Percentiles rank a stretch among this genome's conserved stretches.
Conservation (phyloP, 192 early-diverging fungal genomes). For the Rhizoclosmatium sp. region DNA sequence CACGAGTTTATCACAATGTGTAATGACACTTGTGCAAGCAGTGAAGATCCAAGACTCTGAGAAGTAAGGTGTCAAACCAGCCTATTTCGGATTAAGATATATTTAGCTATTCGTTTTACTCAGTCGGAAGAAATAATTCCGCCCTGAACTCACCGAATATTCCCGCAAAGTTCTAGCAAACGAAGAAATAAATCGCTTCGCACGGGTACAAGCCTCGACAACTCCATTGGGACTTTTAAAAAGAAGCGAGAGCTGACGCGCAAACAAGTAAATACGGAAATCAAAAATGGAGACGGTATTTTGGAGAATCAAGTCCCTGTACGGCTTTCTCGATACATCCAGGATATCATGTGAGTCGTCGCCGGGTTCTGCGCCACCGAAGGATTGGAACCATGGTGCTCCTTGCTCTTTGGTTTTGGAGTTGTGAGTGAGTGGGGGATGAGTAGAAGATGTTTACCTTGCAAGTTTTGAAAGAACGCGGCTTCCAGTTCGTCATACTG, state of each 20-base stretch:
- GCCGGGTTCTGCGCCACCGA: conserved; percentile 84
- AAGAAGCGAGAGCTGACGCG: conserved; percentile 84
- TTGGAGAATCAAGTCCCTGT: conserved; percentile 87
- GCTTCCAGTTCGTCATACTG: conserved; percentile 99
- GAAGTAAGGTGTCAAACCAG: conserved; percentile 64
- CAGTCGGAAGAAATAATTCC: neutral
- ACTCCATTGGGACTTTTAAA: conserved; percentile 61
- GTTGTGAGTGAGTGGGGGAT: too few species aligned
- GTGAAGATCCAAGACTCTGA: conserved; percentile 84
- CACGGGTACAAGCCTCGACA: conserved; percentile 72
- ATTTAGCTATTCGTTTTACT: neutral
- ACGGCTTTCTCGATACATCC: conserved; percentile 78
- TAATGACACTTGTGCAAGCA: conserved; percentile 77
- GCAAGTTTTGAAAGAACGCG: conserved; percentile 89
- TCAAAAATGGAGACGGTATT: conserved; percentile 95
- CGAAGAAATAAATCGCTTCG: conserved; percentile 75
- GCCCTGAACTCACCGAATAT: conserved; percentile 60
- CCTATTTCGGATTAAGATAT: conserved; percentile 51
- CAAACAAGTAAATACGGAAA: conserved; percentile 95
- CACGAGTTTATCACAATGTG: conserved; percentile 77
- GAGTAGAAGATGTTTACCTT: conserved; percentile 54
- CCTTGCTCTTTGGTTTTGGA: conserved; percentile 62
- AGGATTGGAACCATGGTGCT: conserved; percentile 91
- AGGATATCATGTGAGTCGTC: conserved; percentile 90
- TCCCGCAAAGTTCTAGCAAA: conserved; percentile 78